A percentile compares a stretch with the other conserved stretches of the same genome.
Evolutionary conservation across 2,329 filamentous ascomycete genomes (phyloP).

Genomic region (Verticillium nubilum): DNA sequence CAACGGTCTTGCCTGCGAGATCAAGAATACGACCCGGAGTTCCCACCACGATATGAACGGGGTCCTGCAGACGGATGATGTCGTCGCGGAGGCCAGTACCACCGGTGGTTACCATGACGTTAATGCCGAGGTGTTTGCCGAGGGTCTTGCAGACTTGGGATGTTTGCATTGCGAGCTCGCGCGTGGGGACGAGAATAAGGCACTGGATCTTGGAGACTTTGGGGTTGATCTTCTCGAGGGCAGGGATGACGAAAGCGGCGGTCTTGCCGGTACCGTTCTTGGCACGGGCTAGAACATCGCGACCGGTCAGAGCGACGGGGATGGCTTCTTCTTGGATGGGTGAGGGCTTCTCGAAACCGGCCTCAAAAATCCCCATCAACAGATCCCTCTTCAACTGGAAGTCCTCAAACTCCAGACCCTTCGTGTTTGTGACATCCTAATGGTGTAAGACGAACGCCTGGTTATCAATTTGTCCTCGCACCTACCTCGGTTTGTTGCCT

Average conservation of each 20-base stretch:
- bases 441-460: neutral
- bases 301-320: constrained; percentile 88
- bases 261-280: constrained; percentile 99
- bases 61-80: constrained; percentile 88
- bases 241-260: constrained; percentile 93
- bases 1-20: constrained; percentile 91
- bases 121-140: constrained; percentile 93
- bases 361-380: constrained; percentile 99
- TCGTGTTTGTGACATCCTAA: constrained; percentile 95
- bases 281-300: constrained; percentile 91
- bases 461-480: neutral
- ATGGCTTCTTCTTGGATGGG: constrained; percentile 99
- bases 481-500: constrained; percentile 76
- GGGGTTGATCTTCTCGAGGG: constrained; percentile 91
- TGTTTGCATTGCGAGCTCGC: constrained; percentile 95
- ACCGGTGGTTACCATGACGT: constrained; percentile 99
- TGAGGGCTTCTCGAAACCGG: constrained; percentile 96
- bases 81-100: constrained; percentile 94
- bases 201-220: constrained; percentile 96
- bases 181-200: constrained; percentile 90
- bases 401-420: constrained; percentile 95
- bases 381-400: constrained; percentile 92
- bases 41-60: constrained; percentile 96
- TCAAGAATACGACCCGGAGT: constrained; percentile 96
- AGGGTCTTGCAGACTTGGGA: constrained; percentile 99